Percentiles rank a stretch among this genome's conserved stretches.
These are phyloP conservation scores for Trifolium fragiferum DNA, from an alignment of 306 rosid species.

Conservation along the genomic window DNA sequence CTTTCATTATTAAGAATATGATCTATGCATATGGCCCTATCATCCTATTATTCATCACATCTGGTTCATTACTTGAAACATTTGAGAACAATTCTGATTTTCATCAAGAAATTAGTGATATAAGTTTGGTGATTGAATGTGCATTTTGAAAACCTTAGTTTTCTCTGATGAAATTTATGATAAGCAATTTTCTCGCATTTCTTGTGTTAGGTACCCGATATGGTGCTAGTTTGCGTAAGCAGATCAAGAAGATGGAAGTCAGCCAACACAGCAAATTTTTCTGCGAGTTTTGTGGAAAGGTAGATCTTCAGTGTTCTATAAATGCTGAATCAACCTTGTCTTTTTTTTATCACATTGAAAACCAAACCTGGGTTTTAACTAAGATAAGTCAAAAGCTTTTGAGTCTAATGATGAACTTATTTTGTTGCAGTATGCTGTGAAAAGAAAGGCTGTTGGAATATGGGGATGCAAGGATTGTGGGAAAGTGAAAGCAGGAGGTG, in stretches of 20 bases:
- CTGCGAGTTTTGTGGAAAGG: conserved; percentile 93
- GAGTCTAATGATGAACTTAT: neutral
- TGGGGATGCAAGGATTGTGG: conserved; percentile 97
- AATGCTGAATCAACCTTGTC: neutral
- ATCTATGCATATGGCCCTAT: too few relatives aligned
- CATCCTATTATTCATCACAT: too few relatives aligned
- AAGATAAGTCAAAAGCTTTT: too few relatives aligned
- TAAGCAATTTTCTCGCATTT: neutral
- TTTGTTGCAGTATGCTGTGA: conserved; percentile 71
- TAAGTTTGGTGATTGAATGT: too few relatives aligned
- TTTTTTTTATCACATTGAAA: neutral
- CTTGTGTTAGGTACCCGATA: conserved; percentile 68
- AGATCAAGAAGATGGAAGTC: conserved; percentile 90
- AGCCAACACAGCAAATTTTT: conserved; percentile 84
- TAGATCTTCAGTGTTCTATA: conserved; percentile 20
- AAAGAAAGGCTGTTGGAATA: conserved; percentile 87
- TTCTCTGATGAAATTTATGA: neutral
- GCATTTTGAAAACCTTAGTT: neutral
- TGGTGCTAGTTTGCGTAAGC: conserved; percentile 87
- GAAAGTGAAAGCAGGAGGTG: conserved; percentile 87
- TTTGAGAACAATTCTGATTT: too few relatives aligned
- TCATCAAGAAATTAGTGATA: too few relatives aligned
- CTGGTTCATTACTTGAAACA: too few relatives aligned
- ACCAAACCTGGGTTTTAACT: too few relatives aligned
- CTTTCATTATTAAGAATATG: too few relatives aligned